Evolutionary conservation across 2,329 filamentous ascomycete species (phyloP), one percentile per base, ranked within the genome.

Genomic region (Monilinia fructigena): DNA sequence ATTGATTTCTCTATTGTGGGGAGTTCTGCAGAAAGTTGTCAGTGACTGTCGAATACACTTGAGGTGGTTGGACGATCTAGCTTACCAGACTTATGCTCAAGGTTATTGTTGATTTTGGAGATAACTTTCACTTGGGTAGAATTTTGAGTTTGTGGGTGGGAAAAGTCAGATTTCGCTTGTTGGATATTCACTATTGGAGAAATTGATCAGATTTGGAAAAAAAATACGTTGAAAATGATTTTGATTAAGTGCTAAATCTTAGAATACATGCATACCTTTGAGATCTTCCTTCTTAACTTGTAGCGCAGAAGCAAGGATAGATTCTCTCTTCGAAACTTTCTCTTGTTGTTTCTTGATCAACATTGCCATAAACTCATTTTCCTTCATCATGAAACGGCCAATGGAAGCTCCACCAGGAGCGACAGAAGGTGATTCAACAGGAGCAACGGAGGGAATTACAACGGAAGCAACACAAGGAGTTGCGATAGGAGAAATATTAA

Each of bases 361-460:
- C 23, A 67, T 52, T 31, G 23, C 38, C 59, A 53, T 31, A 55
- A 67, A 67, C 7, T 67, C 53, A n/a, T 52, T 45, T 45, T 56
- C 54, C 35, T 40, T 38, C 45, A 53, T 59, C 12, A 50, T 10
- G n/a, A 28, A 23, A 18, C 40, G 58, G n/a, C 55, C 45, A 40
- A 40, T 40, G 14, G 38, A 40, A 40, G 38, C 38, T 12, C 18
- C 16, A 38, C 1, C 31, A 60, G 45, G 14, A 16, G 31, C 45
- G 3, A 38, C 20, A 16, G 28, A 11, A 50, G 28, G 35, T 18
- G 12, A n/a, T 50, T 28, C 31, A 4, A 60, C 7, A 38, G 28
- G 28, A 18, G 7, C 20, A 35, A 12, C 31, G 6, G 31, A 31
- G 31, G 31, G 6, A 31, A 6, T 31, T 31, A 35, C 14, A 35